Base-by-base conservation (phyloP, 106 monocot species). In the Allium sativum region DNA sequence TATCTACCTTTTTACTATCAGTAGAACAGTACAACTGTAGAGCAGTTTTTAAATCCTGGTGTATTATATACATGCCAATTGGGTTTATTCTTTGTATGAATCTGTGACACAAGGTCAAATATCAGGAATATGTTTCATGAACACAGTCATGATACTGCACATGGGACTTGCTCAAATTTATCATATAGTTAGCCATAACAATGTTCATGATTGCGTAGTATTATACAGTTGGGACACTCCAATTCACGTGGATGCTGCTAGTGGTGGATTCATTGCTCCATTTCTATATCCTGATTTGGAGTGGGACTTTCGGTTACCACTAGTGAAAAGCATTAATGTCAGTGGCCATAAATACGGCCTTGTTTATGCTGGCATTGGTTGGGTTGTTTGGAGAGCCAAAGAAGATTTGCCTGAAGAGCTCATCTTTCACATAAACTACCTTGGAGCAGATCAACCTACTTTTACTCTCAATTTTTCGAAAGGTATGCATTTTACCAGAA, bases 301-400 rank as follows among this genome's bases (percentile, higher is more conserved):
- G 59, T 94, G 94, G 94, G 94, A 94, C 62, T 94, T 89, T 46
- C 71, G 78, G 10, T 64, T 94, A 41, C 90, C 86, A 0, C 58
- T 87, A 18, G 95, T 95, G 21, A 90, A 79, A 73, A 95, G 95
- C 68, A 90, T 90, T 71, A 90, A 95, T 65, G 86, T 84, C 15
- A 95, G 95, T 20, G 90, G 95, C 22, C 90, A 90, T 67, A 95
- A 90, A 55, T 95, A 95, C 54, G 95, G 95, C 11, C 83, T 95
- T 55, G 90, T 95, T 22, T 95, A 95, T 73, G 66, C 86, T 40
- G 95, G 90, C 31, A 63, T 95, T 42, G 95, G 90, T 53, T 90
- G 90, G 87, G 87, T 77, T 19, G 53, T 90, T 16, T 95, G 90
- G 86, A 73, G 87, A 66, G 79, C 71, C 69, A 96, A 91, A 62